Evolutionary conservation across 2,329 filamentous ascomycete genomes (phyloP).

Genomic region (Aspergillus tanneri): DNA sequence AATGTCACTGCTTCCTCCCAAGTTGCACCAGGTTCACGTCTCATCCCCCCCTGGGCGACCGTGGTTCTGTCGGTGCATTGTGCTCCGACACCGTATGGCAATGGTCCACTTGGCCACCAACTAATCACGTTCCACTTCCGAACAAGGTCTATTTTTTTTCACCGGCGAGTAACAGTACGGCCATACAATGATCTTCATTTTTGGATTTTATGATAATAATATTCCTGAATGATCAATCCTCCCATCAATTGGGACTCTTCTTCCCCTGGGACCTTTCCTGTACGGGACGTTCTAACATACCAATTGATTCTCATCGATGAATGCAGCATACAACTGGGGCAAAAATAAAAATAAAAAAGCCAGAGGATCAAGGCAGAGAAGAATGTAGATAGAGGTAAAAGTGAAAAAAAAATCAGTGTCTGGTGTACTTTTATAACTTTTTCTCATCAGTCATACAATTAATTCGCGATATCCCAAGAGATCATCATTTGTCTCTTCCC

Average conservation of each 20-base stretch:
- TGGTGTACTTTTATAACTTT: too few relatives aligned
- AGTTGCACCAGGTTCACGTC: not conserved
- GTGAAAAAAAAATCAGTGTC: too few relatives aligned
- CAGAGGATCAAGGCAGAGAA: too few relatives aligned
- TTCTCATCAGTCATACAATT: too few relatives aligned
- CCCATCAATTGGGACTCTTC: not conserved
- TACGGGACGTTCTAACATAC: constrained; percentile 4
- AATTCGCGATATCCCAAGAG: too few relatives aligned
- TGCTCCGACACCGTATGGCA: constrained; percentile 28
- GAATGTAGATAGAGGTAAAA: too few relatives aligned
- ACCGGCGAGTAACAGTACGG: constrained; percentile 10
- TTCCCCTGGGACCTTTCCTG: constrained; percentile 1
- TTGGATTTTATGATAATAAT: not conserved
- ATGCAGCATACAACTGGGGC: not conserved
- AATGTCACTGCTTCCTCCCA: not conserved
- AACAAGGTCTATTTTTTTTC: constrained; percentile 15
- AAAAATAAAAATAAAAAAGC: not conserved
- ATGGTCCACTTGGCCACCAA: constrained; percentile 13
- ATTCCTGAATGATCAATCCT: not conserved
- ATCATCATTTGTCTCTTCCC: too few relatives aligned
- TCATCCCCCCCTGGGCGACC: not conserved
- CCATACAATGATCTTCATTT: not conserved
- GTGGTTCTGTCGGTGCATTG: constrained; percentile 29
- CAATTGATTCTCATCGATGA: not conserved
- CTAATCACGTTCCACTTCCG: constrained; percentile 12